phyloP scores from a whole-genome alignment of 257 asterid species.

The Solanum pinnatisectum region DNA sequence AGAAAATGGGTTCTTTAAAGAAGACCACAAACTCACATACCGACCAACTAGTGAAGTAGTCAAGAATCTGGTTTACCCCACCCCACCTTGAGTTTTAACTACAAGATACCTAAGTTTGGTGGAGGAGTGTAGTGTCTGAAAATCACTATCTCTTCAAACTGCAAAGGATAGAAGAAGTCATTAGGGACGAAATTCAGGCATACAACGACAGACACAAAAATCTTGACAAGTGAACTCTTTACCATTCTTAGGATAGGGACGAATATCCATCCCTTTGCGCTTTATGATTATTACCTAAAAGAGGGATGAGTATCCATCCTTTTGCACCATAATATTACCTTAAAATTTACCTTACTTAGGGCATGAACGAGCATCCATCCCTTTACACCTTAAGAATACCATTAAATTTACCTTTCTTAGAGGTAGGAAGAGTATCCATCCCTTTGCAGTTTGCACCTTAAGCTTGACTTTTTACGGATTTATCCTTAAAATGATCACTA shows the following conservation, averaged over 20 bases:
- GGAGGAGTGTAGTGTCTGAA: background rate
- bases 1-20: background rate
- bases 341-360: background rate
- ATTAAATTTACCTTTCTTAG: background rate
- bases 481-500: background rate
- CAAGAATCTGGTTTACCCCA: background rate
- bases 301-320: background rate
- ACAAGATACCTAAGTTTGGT: background rate
- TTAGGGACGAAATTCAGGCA: background rate
- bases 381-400: background rate
- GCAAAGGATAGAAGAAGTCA: background rate
- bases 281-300: background rate
- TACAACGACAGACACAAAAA: background rate
- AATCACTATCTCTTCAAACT: background rate
- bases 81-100: background rate
- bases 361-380: background rate
- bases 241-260: background rate
- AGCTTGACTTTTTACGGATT: background rate
- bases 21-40: background rate
- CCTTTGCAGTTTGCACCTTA: background rate
- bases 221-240: background rate
- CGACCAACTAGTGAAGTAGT: background rate
- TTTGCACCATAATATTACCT: too few species aligned
- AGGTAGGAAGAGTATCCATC: background rate
- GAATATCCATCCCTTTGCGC: background rate